Evolutionary conservation across 139 green algal species (phyloP), one percentile per base, ranked within the genome.

Genomic region (Diplosphaera chodatii): DNA sequence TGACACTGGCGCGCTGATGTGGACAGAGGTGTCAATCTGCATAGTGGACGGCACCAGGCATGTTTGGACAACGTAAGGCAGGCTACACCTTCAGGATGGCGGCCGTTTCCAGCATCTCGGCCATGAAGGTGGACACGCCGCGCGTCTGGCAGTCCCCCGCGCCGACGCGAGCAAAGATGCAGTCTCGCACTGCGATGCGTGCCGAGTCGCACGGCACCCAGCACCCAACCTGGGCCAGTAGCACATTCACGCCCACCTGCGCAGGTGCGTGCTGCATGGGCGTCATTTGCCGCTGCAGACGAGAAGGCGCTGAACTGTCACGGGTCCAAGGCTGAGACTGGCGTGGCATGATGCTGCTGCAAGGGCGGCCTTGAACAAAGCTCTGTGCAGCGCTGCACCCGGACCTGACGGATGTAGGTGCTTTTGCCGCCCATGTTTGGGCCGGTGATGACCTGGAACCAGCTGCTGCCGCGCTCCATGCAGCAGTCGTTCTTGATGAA

Each of bases 381-480:
- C n/a, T n/a, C n/a, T n/a, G n/a, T n/a, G n/a, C n/a, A n/a, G n/a
- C 6, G 37, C 37, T 20, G 25, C 48, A 59, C 22, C 0, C 40
- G 25, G 32, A 94, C 91, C 83, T 97, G 91, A 10, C 94, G 86
- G 71, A 99, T 97, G 85, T 89, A 98, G 13, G 94, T 98, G 27
- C 82, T 93, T 81, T 99, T 99, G 64, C 95, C 95, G 32, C 94
- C 95, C 95, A 99, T 99, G 89, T 99, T 99, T n/a, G 95, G 94
- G 4, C 95, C 95, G 0, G 95, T 98, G 78, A 99, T 97, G 80
- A 99, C 85, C 71, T 94, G 89, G 83, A 98, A 98, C 93, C 92
- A 98, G 71, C 69, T 85, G 63, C 86, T 66, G 15, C 88, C 92
- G 21, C 78, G 80, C 40, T 67, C 29, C 78, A 95, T 74, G 23